A percentile compares a stretch with the other conserved stretches of the same genome.
These are phyloP conservation scores for Powellomyces hirtus DNA, from an alignment of 192 early-diverging fungal genomes.

Conservation along the genomic window DNA sequence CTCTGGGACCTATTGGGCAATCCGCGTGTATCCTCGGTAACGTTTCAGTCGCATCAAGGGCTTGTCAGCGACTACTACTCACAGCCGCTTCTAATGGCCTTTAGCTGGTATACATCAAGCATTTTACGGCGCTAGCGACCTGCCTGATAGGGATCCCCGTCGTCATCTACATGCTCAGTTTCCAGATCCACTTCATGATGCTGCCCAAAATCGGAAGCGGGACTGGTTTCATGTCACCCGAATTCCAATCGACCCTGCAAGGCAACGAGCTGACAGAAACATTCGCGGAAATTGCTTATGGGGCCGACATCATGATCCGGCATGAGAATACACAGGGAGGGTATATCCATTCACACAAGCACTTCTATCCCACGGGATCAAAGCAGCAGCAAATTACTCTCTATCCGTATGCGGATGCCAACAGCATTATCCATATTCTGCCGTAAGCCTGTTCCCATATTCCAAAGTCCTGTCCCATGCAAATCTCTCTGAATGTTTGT, in stretches of 20 bases:
- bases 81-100: too few species aligned
- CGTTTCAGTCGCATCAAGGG: too few species aligned
- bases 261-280: constrained; percentile 42
- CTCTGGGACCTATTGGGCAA: constrained; percentile 52
- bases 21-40: constrained; percentile 28
- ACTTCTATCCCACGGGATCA: constrained; percentile 69
- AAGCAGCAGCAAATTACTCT: constrained; percentile 69
- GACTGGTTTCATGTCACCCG: constrained; percentile 51
- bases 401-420: constrained; percentile 61
- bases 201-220: constrained; percentile 41
- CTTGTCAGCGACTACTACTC: too few species aligned
- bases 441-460: constrained; percentile 18
- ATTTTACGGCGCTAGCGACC: constrained; percentile 47
- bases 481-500: too few species aligned
- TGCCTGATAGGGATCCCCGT: constrained; percentile 51
- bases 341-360: constrained; percentile 71
- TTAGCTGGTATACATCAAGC: constrained; percentile 21
- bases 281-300: constrained; percentile 60
- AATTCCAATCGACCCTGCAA: constrained; percentile 50
- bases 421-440: constrained; percentile 74
- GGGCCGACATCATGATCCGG: constrained; percentile 58
- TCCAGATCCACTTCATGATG: constrained; percentile 46
- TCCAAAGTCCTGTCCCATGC: not conserved
- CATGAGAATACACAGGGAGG: constrained; percentile 73
- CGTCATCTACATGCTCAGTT: constrained; percentile 44